Evolutionary conservation across 805 yeast species (phyloP), one percentile per base, ranked within the genome.

Genomic region (Suhomyces pyralidae): DNA sequence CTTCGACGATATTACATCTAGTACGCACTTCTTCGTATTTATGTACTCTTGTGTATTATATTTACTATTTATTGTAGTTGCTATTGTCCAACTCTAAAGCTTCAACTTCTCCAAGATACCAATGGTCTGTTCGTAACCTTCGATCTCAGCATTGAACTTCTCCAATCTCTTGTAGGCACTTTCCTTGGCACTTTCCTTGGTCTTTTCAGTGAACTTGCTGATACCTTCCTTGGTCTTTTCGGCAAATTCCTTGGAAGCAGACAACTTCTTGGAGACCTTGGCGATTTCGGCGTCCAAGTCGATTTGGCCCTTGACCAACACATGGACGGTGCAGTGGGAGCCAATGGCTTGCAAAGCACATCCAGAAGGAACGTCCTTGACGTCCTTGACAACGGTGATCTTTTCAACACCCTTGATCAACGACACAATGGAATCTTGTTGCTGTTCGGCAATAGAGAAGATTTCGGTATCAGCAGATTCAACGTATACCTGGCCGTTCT

Each of bases 231-330:
- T 83, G 55, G 89, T 79, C 64, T 81, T 80, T 57, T 78, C 79
- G 64, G 82, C 80, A 57, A 82, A 73, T 61, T 82, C 85, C 60
- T 74, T 70, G 44, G 86, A 81, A 70, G 86, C 87, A 55, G 70
- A 80, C 63, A 92, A 79, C 77, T 88, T 93, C 80, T 83, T 83
- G 63, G 77, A 70, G 38, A 91, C 94, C 80, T 93, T 94, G 61
- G 77, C 66, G 63, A 94, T 88, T 76, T 94, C 98, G 51, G 87
- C 87, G 63, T 91, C 97, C 61, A 92, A 81, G 70, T 93, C 97
- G 60, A 94, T 85, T 67, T 88, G 92, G 51, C 98, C 99, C 79
- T 90, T 92, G 53, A 93, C 97, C 68, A 94, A 79, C 28, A 93
- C 82, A 64, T 90, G 97, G 19, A 92, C 98, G 55, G 84, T 86